phyloP scores from a whole-genome alignment of 1,139 yeast genomes.

The Lizanozyma gosingica region DNA sequence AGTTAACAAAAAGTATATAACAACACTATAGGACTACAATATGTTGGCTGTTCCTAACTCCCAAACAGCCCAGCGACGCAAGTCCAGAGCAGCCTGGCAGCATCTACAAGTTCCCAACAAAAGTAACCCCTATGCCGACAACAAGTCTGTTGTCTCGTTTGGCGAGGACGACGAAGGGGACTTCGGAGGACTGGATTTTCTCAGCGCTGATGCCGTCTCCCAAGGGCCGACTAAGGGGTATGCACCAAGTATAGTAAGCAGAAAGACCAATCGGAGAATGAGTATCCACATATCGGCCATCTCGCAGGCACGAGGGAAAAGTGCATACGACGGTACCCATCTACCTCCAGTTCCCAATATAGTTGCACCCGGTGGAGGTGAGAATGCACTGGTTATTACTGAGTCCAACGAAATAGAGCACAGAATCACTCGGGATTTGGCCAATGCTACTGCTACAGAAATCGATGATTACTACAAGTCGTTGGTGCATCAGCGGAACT shows the following conservation, averaged over 20 bases:
- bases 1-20: too few species aligned
- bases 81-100: not conserved
- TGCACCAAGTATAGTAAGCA: constrained; percentile 1
- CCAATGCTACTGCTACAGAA: constrained; percentile 63
- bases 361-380: not conserved
- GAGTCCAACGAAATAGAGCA: constrained; percentile 38
- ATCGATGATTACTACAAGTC: constrained; percentile 63
- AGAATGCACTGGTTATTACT: constrained; percentile 16
- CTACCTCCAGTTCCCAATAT: constrained; percentile 11
- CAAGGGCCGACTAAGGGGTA: not conserved
- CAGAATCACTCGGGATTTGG: constrained; percentile 45
- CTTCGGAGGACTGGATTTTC: too few species aligned
- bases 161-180: not conserved
- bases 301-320: not conserved
- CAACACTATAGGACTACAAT: not conserved
- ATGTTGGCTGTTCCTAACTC: not conserved
- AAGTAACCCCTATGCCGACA: not conserved
- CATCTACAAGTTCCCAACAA: not conserved
- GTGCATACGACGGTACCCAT: not conserved
- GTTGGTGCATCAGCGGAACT: constrained; percentile 42
- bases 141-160: not conserved
- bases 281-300: constrained; percentile 26
- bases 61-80: not conserved
- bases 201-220: not conserved
- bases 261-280: constrained; percentile 28